Evolutionary conservation across 1,139 yeast species (phyloP).

Genomic region (Protomyces pachydermus): DNA sequence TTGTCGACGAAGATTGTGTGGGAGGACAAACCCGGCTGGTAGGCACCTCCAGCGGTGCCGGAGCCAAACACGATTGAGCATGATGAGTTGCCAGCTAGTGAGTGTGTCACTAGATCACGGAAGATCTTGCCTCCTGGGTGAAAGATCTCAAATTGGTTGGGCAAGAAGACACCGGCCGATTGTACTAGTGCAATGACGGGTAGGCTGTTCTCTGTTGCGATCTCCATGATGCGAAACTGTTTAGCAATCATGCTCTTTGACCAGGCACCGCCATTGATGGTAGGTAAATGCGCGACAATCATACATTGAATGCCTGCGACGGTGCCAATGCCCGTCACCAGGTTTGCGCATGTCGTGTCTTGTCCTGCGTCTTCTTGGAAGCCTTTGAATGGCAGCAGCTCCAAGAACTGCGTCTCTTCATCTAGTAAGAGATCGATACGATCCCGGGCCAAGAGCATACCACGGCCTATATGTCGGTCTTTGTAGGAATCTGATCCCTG

Average conservation of each 20-base stretch:
- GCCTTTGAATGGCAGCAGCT: constrained; percentile 39
- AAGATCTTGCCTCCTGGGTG: constrained; percentile 41
- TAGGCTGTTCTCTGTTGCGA: constrained; percentile 39
- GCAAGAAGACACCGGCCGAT: constrained; percentile 42
- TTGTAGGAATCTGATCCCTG: constrained; percentile 1
- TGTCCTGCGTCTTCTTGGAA: constrained; percentile 39
- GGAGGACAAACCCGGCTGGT: constrained; percentile 42
- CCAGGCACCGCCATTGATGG: constrained; percentile 42
- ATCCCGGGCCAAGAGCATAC: constrained; percentile 40
- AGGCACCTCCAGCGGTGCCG: constrained; percentile 43
- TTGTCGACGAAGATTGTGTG: constrained; percentile 41
- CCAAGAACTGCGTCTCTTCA: constrained; percentile 40
- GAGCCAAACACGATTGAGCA: constrained; percentile 41
- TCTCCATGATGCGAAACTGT: constrained; percentile 40
- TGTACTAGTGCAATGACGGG: constrained; percentile 40
- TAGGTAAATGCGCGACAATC: constrained; percentile 40
- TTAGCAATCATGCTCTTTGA: constrained; percentile 37
- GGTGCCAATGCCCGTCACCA: constrained; percentile 40
- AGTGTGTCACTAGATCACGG: constrained; percentile 40
- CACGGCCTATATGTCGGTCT: constrained; percentile 36
- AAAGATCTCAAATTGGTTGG: constrained; percentile 42
- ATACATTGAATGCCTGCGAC: constrained; percentile 39
- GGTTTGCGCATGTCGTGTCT: constrained; percentile 38
- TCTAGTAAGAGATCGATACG: constrained; percentile 38
- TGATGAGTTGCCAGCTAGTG: constrained; percentile 40